Percentiles rank a stretch among this genome's conserved stretches.
These are phyloP conservation scores for Fraxinus sp. DNA, from an alignment of 305 asterid genomes.

Conservation along the genomic window DNA sequence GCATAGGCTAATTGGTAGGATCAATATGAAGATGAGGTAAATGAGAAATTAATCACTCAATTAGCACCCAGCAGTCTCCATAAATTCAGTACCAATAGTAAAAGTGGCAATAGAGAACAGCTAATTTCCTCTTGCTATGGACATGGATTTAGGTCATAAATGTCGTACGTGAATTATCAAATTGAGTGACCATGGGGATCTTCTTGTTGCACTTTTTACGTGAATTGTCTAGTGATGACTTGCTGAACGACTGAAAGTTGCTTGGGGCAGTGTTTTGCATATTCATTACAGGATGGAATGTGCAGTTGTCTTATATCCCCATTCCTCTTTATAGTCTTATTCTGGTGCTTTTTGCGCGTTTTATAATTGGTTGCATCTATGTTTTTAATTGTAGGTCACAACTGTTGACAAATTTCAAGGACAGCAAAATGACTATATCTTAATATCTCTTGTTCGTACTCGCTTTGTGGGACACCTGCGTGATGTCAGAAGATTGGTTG, in stretches of 20 bases:
- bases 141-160: neutral
- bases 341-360: constrained; percentile 6
- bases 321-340: neutral
- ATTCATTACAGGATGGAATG: neutral
- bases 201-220: neutral
- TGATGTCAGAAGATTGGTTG: constrained; percentile 94
- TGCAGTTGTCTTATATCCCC: neutral
- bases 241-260: neutral
- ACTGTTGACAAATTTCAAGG: constrained; percentile 99
- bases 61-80: neutral
- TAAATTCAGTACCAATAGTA: neutral
- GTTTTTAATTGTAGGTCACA: constrained; percentile 52
- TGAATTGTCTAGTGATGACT: neutral
- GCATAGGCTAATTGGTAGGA: neutral
- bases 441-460: constrained; percentile 85
- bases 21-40: constrained; percentile 1
- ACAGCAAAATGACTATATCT: constrained; percentile 86
- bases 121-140: neutral
- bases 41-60: neutral
- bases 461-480: constrained; percentile 99
- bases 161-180: neutral
- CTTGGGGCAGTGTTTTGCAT: neutral
- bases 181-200: neutral
- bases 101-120: neutral
- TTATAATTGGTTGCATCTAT: constrained; percentile 9